Evolutionary conservation across 2,329 filamentous ascomycete species (phyloP).

Genomic region (Boeremia lycopersici): DNA sequence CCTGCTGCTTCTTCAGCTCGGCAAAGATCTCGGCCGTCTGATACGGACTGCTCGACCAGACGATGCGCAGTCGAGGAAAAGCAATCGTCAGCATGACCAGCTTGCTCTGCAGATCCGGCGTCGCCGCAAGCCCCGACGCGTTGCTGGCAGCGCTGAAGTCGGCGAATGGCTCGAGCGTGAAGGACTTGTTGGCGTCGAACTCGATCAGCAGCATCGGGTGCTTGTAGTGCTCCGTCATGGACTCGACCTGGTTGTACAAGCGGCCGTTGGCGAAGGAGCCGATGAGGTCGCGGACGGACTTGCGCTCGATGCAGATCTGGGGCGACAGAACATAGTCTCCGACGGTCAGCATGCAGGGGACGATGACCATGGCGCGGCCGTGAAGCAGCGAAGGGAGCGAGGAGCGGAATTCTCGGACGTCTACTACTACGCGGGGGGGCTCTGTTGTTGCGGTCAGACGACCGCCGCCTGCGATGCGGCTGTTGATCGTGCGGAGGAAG

Average conservation of each 20-base stretch:
- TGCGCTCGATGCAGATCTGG: conserved; percentile 90
- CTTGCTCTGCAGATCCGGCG: conserved; percentile 86
- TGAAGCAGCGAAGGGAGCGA: conserved; percentile 90
- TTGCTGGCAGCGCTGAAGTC: conserved; percentile 55
- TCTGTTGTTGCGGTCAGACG: conserved; percentile 81
- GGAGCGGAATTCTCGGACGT: conserved; percentile 94
- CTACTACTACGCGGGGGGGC: conserved; percentile 89
- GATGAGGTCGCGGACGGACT: conserved; percentile 89
- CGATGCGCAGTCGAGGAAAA: conserved; percentile 86
- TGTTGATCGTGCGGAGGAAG: conserved; percentile 95
- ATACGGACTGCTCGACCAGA: conserved; percentile 92
- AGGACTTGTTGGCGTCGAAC: conserved; percentile 96
- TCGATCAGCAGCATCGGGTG: conserved; percentile 92
- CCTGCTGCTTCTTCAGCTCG: conserved; percentile 84
- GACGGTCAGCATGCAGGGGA: conserved; percentile 95
- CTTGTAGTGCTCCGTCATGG: conserved; percentile 93
- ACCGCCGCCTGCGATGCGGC: conserved; percentile 91
- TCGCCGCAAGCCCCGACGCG: conserved; percentile 58
- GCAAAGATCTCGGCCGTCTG: conserved; percentile 98
- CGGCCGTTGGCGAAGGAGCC: conserved; percentile 90
- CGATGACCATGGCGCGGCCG: conserved; percentile 82
- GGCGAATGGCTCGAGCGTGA: conserved; percentile 74
- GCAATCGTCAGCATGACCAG: conserved; percentile 90
- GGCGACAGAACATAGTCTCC: conserved; percentile 95
- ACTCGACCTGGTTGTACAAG: conserved; percentile 88